Conservation (phyloP, 2,329 filamentous ascomycete species). For the Fusarium denticulatum region DNA sequence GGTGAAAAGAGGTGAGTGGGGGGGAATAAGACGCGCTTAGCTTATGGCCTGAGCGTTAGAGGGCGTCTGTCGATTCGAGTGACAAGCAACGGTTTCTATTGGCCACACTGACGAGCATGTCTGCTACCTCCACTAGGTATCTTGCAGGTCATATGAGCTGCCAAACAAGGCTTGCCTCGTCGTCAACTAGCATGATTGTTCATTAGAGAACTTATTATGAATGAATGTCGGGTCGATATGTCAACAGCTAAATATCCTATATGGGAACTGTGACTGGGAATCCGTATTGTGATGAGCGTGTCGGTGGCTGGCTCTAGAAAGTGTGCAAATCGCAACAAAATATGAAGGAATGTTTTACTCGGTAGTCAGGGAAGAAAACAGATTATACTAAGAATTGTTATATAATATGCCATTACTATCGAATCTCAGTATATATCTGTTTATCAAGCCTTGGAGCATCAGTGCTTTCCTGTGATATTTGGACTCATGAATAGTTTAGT, state of each 20-base stretch:
- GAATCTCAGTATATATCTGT: neutral
- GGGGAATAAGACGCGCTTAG: neutral
- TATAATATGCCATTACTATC: neutral
- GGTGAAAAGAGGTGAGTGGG: neutral
- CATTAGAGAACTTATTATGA: accelerated
- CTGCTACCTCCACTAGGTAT: neutral
- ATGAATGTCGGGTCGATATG: neutral
- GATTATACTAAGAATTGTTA: accelerated
- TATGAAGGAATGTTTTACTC: too few species aligned
- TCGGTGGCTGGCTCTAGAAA: neutral
- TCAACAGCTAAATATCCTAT: accelerated
- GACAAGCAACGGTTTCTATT: neutral
- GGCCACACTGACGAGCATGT: neutral
- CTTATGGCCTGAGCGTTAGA: neutral
- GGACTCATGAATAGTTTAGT: neutral
- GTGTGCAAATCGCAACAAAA: neutral
- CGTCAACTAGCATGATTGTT: neutral
- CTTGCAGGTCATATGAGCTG: neutral
- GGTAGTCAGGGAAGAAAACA: too few species aligned
- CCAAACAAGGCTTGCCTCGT: neutral
- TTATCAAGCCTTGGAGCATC: too few species aligned
- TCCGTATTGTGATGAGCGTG: too few species aligned
- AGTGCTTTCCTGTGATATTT: neutral
- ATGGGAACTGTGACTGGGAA: too few species aligned
- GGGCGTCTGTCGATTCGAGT: neutral